Percentiles rank a stretch among this genome's conserved stretches.
Conservation (phyloP, 257 asterid genomes). For the Leptodermis oblonga region DNA sequence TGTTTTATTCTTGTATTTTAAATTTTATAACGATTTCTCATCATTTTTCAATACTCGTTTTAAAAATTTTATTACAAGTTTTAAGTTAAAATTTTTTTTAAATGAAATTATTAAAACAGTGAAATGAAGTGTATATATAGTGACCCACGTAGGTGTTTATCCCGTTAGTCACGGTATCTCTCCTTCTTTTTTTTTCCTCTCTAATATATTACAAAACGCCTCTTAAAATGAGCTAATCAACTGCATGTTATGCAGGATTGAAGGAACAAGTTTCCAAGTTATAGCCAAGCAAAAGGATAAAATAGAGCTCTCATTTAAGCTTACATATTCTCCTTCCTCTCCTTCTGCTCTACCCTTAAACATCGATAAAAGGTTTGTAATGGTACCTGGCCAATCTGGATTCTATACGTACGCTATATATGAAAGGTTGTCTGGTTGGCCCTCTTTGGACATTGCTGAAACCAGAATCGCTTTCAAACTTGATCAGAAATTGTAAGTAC, state of each 20-base stretch:
- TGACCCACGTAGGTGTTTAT: no score
- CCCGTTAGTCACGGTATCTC: no score
- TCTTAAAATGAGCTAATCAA: no score
- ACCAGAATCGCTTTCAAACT: constrained; percentile 33
- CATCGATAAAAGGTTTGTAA: constrained; percentile 31
- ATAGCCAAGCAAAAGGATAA: constrained; percentile 19
- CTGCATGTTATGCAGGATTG: constrained; percentile 26
- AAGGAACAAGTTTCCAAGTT: constrained; percentile 26
- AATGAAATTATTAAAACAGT: no score
- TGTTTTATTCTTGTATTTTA: no score
- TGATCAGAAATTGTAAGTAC: constrained; percentile 12
- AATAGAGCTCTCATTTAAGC: constrained; percentile 35
- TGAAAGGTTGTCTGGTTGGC: constrained; percentile 34
- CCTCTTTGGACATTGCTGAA: constrained; percentile 20
- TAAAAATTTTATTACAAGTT: no score
- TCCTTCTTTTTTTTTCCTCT: no score
- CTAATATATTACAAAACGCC: no score
- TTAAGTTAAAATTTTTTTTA: no score
- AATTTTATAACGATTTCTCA: no score
- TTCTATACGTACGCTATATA: constrained; percentile 34
- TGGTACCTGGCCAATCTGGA: constrained; percentile 30
- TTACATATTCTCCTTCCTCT: constrained; percentile 24
- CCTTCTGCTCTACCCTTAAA: constrained; percentile 22
- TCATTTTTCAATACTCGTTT: no score
- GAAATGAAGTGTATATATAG: no score